Percentiles rank a stretch among this genome's conserved stretches.
Conservation (phyloP, 2,329 filamentous ascomycete species). For the Lojkania enalia region DNA sequence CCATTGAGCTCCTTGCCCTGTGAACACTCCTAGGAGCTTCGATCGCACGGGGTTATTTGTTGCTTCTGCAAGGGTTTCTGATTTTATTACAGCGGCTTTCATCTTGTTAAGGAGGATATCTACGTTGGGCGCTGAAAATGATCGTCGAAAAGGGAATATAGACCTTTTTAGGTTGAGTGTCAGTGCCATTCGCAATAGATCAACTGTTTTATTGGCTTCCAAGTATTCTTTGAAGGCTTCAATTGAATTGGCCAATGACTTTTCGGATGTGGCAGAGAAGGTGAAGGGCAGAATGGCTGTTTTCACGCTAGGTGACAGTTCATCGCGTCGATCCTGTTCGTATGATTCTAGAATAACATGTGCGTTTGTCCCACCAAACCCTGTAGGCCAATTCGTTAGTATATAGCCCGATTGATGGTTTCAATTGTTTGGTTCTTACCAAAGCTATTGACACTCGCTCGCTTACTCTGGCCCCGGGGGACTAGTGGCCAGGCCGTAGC, state of each 20-base stretch:
- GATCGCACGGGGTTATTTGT: not conserved
- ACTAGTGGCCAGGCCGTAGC: constrained; percentile 8
- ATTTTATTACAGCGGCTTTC: not conserved
- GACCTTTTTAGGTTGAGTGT: not conserved
- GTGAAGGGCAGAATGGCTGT: not conserved
- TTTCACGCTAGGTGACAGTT: too few relatives aligned
- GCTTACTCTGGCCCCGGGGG: not conserved
- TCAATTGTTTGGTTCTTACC: too few relatives aligned
- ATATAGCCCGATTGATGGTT: not conserved
- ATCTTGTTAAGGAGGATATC: not conserved
- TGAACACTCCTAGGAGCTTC: not conserved
- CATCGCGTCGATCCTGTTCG: too few relatives aligned
- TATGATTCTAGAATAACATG: constrained; percentile 15
- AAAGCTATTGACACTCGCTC: constrained; percentile 4
- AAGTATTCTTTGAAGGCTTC: not conserved
- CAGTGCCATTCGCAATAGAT: not conserved
- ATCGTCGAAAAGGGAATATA: too few relatives aligned
- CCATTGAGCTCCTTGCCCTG: constrained; percentile 1
- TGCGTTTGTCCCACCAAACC: constrained; percentile 17
- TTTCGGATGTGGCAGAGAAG: not conserved
- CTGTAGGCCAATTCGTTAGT: constrained; percentile 1
- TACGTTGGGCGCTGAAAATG: too few relatives aligned
- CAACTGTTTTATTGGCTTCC: not conserved
- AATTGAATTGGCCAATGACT: not conserved
- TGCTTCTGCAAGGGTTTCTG: not conserved